Evolutionary conservation across 2,329 filamentous ascomycete genomes (phyloP).

Genomic region (Polytolypa hystricis): DNA sequence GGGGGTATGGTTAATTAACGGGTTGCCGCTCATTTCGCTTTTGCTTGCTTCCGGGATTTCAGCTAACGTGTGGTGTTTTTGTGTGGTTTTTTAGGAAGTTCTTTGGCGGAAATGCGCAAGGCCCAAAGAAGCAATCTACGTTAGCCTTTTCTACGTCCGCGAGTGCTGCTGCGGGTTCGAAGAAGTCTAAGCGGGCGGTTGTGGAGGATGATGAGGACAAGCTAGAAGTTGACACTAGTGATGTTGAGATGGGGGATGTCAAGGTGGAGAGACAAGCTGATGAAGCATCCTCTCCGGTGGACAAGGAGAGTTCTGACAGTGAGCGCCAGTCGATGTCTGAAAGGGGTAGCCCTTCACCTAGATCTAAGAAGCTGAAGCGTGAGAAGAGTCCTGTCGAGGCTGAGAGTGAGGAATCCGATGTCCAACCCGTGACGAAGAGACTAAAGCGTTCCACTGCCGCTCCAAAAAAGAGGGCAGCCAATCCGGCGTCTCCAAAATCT

Average conservation of each 20-base stretch:
- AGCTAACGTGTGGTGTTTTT: constrained; percentile 6
- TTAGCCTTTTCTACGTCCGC: constrained; percentile 70
- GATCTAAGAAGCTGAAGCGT: constrained; percentile 23
- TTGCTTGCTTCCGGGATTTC: no score
- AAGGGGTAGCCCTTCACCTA: constrained; percentile 10
- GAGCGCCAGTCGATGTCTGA: no score
- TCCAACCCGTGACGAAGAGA: constrained; percentile 50
- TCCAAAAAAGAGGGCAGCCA: constrained; percentile 18
- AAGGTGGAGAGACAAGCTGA: neutral
- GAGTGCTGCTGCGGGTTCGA: constrained; percentile 38
- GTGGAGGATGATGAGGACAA: constrained; percentile 11
- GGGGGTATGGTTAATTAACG: no score
- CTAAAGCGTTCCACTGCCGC: constrained; percentile 21
- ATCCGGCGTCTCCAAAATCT: constrained; percentile 10
- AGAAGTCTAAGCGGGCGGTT: constrained; percentile 17
- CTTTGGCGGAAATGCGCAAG: constrained; percentile 55
- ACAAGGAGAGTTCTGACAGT: no score
- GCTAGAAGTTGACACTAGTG: constrained; percentile 10
- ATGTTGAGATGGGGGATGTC: constrained; percentile 22
- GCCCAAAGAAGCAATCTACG: constrained; percentile 63
- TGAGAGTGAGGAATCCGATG: constrained; percentile 44
- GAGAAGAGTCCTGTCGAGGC: constrained; percentile 29
- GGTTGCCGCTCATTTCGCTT: no score
- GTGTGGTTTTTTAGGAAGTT: constrained; percentile 56
- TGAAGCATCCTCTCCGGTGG: neutral